Base-by-base conservation (phyloP, 2,329 filamentous ascomycete species). In the Pestalotiopsis sp. region DNA sequence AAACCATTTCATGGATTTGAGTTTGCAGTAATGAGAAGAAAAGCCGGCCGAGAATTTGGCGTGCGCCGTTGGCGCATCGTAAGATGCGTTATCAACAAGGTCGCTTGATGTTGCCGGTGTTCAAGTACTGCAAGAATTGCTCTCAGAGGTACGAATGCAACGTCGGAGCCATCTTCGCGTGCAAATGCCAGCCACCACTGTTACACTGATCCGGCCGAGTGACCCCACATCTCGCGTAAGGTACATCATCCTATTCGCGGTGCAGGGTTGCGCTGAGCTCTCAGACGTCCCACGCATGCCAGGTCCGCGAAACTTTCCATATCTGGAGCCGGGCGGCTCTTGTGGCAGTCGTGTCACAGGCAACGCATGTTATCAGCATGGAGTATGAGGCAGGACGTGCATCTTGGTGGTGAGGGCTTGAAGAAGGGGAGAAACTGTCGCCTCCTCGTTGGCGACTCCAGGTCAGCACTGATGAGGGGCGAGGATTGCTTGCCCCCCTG, bases 61-160 rank as follows among this genome's bases (percentile, higher is more conserved):
- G 31, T 36, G 59, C 59, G 31, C 27, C 17, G 59, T 39, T 13
- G 52, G 17, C 61, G 52, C 63, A 66, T 66, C 45, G 41, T 66
- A 56, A 66, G 63, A 39, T 66, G 41, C 23, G 41, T 57, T 56
- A 57, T 31, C 63, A 25, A 57, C 49, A n/a, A 20, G 49, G 63
- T 57, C 49, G 63, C 63, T 66, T 66, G 27, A 20, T 23, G 36
- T 61, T 66, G 64, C 57, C 64, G 56, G 12, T 66, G 60, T 25
- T n/a, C 25, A 49, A n/a, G 27, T 9, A 11, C 56, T 60, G 64
- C 52, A 60, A 25, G 9, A 36, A 36, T 14, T 20, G 52, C 23
- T 59, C 45, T 38, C 31, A 60, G 36, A 66, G 64, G 27, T 56
- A 66, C 64, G 23, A 66, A 66, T 66, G 64, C 64, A 66, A 66